Percentiles rank a stretch among this genome's conserved stretches.
phyloP scores from a whole-genome alignment of 2,329 filamentous ascomycete species.

The Fusarium sp. region DNA sequence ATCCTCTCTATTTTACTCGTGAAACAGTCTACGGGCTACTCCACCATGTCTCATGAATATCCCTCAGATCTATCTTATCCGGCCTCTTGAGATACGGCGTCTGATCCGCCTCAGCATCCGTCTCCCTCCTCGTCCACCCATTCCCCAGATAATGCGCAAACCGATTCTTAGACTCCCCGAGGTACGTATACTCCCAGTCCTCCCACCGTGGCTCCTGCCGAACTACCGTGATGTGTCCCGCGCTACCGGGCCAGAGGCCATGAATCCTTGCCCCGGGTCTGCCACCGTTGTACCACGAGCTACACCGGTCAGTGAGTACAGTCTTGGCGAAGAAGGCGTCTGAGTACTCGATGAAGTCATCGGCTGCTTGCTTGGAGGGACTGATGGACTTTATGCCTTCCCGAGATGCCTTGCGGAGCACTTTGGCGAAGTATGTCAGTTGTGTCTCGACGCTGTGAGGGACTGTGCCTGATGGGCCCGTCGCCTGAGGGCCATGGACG shows the following conservation, averaged over 20 bases:
- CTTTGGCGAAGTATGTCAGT: slow-evolving; percentile 72
- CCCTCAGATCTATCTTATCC: slow-evolving; percentile 68
- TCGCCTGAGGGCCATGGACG: slow-evolving; percentile 70
- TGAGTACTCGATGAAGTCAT: slow-evolving; percentile 72
- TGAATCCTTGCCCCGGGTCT: slow-evolving; percentile 72
- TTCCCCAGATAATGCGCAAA: slow-evolving; percentile 76
- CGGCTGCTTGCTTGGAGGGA: slow-evolving; percentile 69
- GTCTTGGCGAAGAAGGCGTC: slow-evolving; percentile 68
- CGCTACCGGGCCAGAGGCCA: slow-evolving; percentile 77
- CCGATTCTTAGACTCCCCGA: slow-evolving; percentile 59
- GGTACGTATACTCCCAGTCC: slow-evolving; percentile 65
- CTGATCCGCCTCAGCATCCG: slow-evolving; percentile 67
- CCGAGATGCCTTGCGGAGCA: slow-evolving; percentile 73
- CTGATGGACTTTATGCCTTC: slow-evolving; percentile 74
- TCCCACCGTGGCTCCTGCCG: slow-evolving; percentile 68
- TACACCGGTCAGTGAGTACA: slow-evolving; percentile 72
- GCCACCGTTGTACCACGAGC: slow-evolving; percentile 79
- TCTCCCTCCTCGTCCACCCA: slow-evolving; percentile 72
- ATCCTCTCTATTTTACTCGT: background rate
- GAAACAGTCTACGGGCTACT: slow-evolving; percentile 51
- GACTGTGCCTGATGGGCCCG: slow-evolving; percentile 73
- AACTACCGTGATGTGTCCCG: slow-evolving; percentile 70
- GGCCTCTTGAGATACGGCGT: slow-evolving; percentile 72
- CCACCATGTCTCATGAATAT: slow-evolving; percentile 78
- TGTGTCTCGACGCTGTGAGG: slow-evolving; percentile 76